Conservation (phyloP, 495 filamentous ascomycete genomes). For the Physcia stellaris region DNA sequence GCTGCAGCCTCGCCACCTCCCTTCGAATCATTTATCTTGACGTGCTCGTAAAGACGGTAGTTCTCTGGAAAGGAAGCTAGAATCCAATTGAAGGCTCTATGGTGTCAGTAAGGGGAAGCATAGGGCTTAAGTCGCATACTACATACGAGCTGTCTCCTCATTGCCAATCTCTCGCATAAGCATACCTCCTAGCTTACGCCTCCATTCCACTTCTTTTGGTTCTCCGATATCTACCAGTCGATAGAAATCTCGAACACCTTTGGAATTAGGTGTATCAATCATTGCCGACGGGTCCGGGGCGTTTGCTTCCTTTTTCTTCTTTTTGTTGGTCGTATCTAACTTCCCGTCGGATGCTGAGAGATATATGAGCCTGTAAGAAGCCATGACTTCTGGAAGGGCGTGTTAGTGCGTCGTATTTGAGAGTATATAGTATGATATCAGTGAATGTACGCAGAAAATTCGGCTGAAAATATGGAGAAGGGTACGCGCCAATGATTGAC, state of each 20-base stretch:
- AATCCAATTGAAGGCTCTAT: too few relatives aligned
- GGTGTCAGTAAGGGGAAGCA: too few relatives aligned
- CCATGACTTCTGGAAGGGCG: too few relatives aligned
- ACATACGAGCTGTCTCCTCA: slow-evolving; percentile 20
- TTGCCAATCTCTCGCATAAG: slow-evolving; percentile 28
- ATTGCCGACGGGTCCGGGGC: slow-evolving; percentile 27
- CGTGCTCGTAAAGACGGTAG: slow-evolving; percentile 45
- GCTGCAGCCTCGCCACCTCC: slow-evolving; percentile 18
- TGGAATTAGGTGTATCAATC: slow-evolving; percentile 26
- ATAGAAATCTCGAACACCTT: slow-evolving; percentile 35
- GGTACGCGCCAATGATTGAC: too few relatives aligned
- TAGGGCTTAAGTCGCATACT: too few relatives aligned
- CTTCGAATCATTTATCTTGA: slow-evolving; percentile 26
- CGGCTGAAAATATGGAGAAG: too few relatives aligned
- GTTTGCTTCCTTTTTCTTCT: slow-evolving; percentile 23
- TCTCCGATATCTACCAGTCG: slow-evolving; percentile 24
- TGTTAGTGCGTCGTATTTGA: too few relatives aligned
- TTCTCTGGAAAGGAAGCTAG: slow-evolving; percentile 39
- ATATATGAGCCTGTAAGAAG: slow-evolving; percentile 5
- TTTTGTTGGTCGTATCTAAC: slow-evolving; percentile 2
- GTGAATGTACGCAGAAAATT: too few relatives aligned
- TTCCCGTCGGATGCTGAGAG: slow-evolving; percentile 5
- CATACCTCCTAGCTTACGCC: slow-evolving; percentile 40
- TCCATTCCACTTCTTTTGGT: slow-evolving; percentile 36
- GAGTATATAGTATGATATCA: too few relatives aligned